Percentiles rank a stretch among this genome's conserved stretches.
These are phyloP conservation scores for Metschnikowia arizonensis DNA, from an alignment of 805 yeast species.

Conservation along the genomic window DNA sequence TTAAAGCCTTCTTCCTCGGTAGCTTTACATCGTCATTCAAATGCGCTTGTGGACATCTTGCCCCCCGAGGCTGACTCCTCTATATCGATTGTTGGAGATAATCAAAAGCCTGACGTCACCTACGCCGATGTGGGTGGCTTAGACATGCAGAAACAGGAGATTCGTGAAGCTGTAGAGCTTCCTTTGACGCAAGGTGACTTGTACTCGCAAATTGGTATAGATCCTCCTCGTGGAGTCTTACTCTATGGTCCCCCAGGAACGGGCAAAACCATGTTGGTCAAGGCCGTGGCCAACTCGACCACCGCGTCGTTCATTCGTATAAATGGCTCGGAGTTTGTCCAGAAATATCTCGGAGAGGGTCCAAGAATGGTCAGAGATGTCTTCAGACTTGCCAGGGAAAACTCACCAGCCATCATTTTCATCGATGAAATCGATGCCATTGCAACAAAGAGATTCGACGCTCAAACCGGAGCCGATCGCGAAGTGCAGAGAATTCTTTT, in stretches of 20 bases:
- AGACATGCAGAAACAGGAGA: constrained; percentile 99
- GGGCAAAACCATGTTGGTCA: constrained; percentile 97
- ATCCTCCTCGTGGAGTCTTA: constrained; percentile 97
- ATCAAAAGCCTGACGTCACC: constrained; percentile 87
- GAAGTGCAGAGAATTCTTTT: constrained; percentile 97
- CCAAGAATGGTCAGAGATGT: constrained; percentile 99
- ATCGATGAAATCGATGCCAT: constrained; percentile 99
- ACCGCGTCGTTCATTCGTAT: constrained; percentile 96
- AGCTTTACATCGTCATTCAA: constrained; percentile 96
- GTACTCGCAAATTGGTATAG: constrained; percentile 96
- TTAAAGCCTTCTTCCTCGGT: constrained; percentile 94
- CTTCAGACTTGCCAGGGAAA: constrained; percentile 93
- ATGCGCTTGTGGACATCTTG: constrained; percentile 92
- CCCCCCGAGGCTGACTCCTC: constrained; percentile 99
- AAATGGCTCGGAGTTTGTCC: constrained; percentile 97
- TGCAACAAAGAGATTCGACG: constrained; percentile 98
- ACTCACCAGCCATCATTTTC: constrained; percentile 93
- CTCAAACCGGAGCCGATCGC: constrained; percentile 99
- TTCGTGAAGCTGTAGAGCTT: constrained; percentile 95
- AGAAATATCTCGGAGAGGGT: constrained; percentile 97
- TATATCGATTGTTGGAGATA: constrained; percentile 90
- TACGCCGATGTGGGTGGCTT: constrained; percentile 98
- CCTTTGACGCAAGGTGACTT: constrained; percentile 95
- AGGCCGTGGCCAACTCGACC: constrained; percentile 96
- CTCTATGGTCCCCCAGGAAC: constrained; percentile 99